Conservation (phyloP, 106 monocot genomes). For the Hemerocallis citrina region DNA sequence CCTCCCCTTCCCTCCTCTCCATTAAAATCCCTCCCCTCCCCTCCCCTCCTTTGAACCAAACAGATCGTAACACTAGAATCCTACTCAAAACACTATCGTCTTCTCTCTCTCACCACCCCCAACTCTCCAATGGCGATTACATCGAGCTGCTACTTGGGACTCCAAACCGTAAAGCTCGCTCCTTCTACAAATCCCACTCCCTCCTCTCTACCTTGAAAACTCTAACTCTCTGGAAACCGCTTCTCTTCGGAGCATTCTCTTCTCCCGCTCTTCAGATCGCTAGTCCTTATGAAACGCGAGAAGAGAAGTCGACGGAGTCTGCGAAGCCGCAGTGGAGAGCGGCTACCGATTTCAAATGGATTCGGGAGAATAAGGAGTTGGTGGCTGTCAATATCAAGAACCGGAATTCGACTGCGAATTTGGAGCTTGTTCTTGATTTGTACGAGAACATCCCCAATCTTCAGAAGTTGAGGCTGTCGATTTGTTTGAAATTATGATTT, state of each 20-base stretch:
- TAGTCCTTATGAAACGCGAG: background rate
- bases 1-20: too few species aligned
- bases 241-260: constrained; percentile 14
- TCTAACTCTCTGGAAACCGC: constrained; percentile 26
- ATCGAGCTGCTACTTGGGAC: constrained; percentile 8
- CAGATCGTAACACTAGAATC: too few species aligned
- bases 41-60: too few species aligned
- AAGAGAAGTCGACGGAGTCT: constrained; percentile 22
- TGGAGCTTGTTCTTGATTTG: constrained; percentile 80
- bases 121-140: constrained; percentile 9
- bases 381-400: constrained; percentile 71
- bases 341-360: constrained; percentile 98
- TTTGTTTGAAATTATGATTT: background rate
- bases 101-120: background rate
- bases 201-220: constrained; percentile 13
- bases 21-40: too few species aligned
- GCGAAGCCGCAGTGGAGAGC: constrained; percentile 78
- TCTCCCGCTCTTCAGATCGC: constrained; percentile 18
- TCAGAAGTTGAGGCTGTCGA: constrained; percentile 69
- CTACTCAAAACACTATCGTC: background rate
- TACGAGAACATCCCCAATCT: constrained; percentile 62
- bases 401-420: constrained; percentile 65
- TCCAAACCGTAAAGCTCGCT: background rate
- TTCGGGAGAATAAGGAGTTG: constrained; percentile 71
- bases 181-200: constrained; percentile 10